Evolutionary conservation across 176 grass and related monocot genomes (phyloP).

Genomic region (Tuctoria greenei): DNA sequence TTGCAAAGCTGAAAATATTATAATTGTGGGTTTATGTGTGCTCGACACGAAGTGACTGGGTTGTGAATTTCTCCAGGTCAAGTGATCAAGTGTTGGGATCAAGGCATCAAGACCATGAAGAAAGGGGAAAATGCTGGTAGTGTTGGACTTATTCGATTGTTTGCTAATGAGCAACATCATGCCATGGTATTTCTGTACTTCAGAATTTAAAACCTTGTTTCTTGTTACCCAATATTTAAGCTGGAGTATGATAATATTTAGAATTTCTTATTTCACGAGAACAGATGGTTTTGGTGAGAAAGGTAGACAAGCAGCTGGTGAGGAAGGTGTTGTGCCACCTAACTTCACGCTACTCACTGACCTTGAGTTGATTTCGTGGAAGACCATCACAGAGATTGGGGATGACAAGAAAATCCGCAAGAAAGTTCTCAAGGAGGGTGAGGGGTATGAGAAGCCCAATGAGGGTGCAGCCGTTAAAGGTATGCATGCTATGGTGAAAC

Average conservation of each 20-base stretch:
- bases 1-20: neutral
- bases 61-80: constrained; percentile 52
- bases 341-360: constrained; percentile 64
- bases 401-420: constrained; percentile 97
- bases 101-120: constrained; percentile 99
- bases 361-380: constrained; percentile 90
- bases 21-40: neutral
- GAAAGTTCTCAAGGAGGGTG: constrained; percentile 86
- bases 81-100: constrained; percentile 99
- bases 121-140: constrained; percentile 78
- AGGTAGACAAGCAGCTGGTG: constrained; percentile 61
- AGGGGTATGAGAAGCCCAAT: constrained; percentile 79
- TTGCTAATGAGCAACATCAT: constrained; percentile 38
- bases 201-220: neutral
- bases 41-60: neutral
- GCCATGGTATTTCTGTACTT: constrained; percentile 57
- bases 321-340: constrained; percentile 63
- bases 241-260: neutral
- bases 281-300: constrained; percentile 93
- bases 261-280: neutral
- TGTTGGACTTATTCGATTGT: neutral
- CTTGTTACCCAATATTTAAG: neutral
- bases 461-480: constrained; percentile 83
- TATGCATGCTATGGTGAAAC: constrained; percentile 32
- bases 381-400: constrained; percentile 90